These are phyloP conservation scores for Mortierella sp. DNA, from an alignment of 371 early-diverging fungal genomes.

Conservation along the genomic window DNA sequence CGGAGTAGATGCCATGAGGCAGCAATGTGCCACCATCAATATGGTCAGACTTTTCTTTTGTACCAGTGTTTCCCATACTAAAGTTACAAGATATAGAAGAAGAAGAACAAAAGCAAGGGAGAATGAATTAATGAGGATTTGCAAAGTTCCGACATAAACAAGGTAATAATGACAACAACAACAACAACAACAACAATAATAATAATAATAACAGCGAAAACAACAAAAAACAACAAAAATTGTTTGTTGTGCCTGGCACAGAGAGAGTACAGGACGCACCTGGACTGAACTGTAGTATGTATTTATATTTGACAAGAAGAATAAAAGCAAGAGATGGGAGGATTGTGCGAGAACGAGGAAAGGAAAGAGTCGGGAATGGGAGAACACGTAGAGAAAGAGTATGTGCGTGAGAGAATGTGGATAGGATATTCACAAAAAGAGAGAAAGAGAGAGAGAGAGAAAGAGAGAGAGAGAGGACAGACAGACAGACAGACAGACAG, in stretches of 20 bases:
- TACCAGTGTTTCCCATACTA: slow-evolving; percentile 61
- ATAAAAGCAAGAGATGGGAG: not conserved
- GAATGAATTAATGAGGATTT: not conserved
- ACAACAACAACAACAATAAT: too few relatives aligned
- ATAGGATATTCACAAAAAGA: not conserved
- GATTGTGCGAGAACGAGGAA: slow-evolving; percentile 1
- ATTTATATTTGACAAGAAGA: not conserved
- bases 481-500: too few relatives aligned
- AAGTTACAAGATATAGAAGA: not conserved
- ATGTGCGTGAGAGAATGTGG: too few relatives aligned
- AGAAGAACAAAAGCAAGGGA: not conserved
- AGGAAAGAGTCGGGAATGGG: not conserved
- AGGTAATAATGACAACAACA: not conserved
- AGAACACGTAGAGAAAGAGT: not conserved
- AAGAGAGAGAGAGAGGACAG: too few relatives aligned
- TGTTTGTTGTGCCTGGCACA: not conserved
- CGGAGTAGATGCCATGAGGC: slow-evolving; percentile 83
- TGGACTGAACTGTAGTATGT: not conserved
- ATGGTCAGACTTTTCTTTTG: slow-evolving; percentile 67
- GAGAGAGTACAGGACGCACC: not conserved
- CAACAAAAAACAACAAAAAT: not conserved
- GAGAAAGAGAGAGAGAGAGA: too few relatives aligned
- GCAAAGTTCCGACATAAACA: not conserved
- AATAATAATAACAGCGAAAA: not conserved
- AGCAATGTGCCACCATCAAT: slow-evolving; percentile 79